A percentile compares a stretch with the other conserved stretches of the same genome.
Evolutionary conservation across 2,329 filamentous ascomycete genomes (phyloP).

Genomic region (Colletotrichum abscissum): DNA sequence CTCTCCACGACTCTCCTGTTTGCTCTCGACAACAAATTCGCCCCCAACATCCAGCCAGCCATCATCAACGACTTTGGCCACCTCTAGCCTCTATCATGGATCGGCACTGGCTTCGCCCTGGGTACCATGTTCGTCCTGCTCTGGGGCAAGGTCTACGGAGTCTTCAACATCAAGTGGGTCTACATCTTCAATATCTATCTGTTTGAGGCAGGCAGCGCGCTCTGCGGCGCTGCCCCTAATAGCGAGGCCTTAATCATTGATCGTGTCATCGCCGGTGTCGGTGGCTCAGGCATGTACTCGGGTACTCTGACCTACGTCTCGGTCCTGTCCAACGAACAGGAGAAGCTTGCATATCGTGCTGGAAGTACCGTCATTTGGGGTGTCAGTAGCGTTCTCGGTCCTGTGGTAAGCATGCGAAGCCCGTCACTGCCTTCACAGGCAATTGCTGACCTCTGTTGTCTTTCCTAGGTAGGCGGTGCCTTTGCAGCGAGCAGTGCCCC

Average conservation of each 20-base stretch:
- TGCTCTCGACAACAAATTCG: constrained; percentile 38
- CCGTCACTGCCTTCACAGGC: not conserved
- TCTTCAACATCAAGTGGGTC: constrained; percentile 58
- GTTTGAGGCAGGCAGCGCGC: constrained; percentile 43
- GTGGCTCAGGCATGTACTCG: constrained; percentile 52
- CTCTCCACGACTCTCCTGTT: constrained; percentile 29
- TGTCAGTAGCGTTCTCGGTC: constrained; percentile 53
- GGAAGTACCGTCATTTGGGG: constrained; percentile 46
- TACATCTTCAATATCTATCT: constrained; percentile 40
- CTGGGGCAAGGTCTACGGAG: constrained; percentile 49
- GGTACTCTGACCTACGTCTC: constrained; percentile 42
- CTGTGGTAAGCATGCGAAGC: constrained; percentile 43
- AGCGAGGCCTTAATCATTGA: constrained; percentile 59
- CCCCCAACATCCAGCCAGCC: constrained; percentile 57
- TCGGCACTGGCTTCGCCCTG: constrained; percentile 52
- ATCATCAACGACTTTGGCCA: constrained; percentile 51
- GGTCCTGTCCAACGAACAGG: constrained; percentile 40
- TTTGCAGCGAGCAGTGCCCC: constrained; percentile 50
- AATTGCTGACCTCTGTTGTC: not conserved
- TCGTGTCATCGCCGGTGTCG: constrained; percentile 53
- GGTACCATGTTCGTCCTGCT: constrained; percentile 52
- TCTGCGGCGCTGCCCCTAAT: constrained; percentile 52
- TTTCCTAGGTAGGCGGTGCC: constrained; percentile 46
- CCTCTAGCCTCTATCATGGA: constrained; percentile 53
- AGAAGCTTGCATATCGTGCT: constrained; percentile 36